phyloP scores from a whole-genome alignment of 2,329 filamentous ascomycete genomes.

The Talaromyces sp. region DNA sequence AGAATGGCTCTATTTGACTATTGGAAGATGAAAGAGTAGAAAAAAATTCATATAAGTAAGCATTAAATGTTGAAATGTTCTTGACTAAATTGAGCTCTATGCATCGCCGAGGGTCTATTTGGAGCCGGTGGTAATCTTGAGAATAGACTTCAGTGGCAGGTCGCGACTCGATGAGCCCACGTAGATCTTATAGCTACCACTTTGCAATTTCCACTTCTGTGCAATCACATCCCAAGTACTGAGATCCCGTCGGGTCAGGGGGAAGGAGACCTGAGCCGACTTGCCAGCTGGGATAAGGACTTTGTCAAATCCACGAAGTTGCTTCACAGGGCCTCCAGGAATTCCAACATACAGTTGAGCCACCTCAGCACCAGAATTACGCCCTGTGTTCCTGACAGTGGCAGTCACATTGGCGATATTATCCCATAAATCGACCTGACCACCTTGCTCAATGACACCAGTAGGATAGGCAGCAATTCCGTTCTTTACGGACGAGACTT shows the following conservation, averaged over 20 bases:
- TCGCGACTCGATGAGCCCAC: conserved; percentile 45
- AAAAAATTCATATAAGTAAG: no score
- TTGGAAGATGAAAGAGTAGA: no score
- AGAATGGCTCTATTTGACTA: neutral
- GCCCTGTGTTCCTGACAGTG: conserved; percentile 49
- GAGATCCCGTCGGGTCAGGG: conserved; percentile 73
- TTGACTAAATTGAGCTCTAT: neutral
- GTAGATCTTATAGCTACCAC: conserved; percentile 55
- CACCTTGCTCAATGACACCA: conserved; percentile 50
- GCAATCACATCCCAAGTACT: conserved; percentile 74
- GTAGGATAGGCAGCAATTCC: conserved; percentile 45
- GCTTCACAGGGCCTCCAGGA: conserved; percentile 61
- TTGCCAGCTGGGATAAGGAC: conserved; percentile 67
- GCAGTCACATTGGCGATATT: conserved; percentile 45
- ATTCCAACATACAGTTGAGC: conserved; percentile 67
- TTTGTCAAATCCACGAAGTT: conserved; percentile 76
- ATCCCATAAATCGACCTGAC: conserved; percentile 54
- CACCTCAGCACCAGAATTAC: conserved; percentile 47
- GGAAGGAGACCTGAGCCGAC: conserved; percentile 63
- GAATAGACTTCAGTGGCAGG: conserved; percentile 11
- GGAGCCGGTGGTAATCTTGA: conserved; percentile 5
- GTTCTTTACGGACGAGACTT: conserved; percentile 39
- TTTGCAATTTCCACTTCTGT: conserved; percentile 74
- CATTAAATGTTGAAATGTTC: neutral
- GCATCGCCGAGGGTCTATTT: neutral